phyloP scores from a whole-genome alignment of 2,329 filamentous ascomycete species.

The Colletotrichum tropicicola region DNA sequence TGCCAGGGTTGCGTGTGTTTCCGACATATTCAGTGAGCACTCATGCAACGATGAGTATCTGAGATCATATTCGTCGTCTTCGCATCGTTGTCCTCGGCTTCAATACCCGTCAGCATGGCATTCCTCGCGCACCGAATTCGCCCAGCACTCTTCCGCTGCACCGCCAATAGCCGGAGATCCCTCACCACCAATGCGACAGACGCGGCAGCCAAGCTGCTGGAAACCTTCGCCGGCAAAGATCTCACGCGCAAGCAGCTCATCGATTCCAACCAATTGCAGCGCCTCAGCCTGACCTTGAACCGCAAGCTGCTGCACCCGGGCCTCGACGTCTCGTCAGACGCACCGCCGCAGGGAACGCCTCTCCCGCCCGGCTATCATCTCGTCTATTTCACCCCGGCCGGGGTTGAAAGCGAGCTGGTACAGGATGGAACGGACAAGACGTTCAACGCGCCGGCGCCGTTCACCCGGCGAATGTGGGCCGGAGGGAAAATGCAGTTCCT shows the following conservation, averaged over 20 bases:
- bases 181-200: constrained; percentile 5
- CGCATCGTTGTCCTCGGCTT: no score
- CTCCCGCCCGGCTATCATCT: constrained; percentile 70
- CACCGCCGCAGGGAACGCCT: constrained; percentile 53
- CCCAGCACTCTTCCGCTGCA: neutral
- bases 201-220: constrained; percentile 42
- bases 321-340: constrained; percentile 45
- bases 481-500: constrained; percentile 67
- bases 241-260: constrained; percentile 55
- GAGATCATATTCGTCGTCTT: no score
- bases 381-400: constrained; percentile 69
- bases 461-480: constrained; percentile 74
- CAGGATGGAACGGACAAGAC: constrained; percentile 68
- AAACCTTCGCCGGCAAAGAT: constrained; percentile 39
- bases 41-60: no score
- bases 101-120: neutral
- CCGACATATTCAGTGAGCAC: no score
- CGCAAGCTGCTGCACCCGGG: constrained; percentile 51
- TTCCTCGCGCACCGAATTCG: neutral
- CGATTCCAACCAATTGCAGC: constrained; percentile 71
- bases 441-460: constrained; percentile 67
- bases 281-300: constrained; percentile 66
- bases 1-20: no score
- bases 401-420: constrained; percentile 63
- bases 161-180: neutral